A percentile compares a stretch with the other conserved stretches of the same genome.
These are phyloP conservation scores for Tylopilus felleus DNA, from an alignment of 768 basidiomycete species.

Conservation along the genomic window DNA sequence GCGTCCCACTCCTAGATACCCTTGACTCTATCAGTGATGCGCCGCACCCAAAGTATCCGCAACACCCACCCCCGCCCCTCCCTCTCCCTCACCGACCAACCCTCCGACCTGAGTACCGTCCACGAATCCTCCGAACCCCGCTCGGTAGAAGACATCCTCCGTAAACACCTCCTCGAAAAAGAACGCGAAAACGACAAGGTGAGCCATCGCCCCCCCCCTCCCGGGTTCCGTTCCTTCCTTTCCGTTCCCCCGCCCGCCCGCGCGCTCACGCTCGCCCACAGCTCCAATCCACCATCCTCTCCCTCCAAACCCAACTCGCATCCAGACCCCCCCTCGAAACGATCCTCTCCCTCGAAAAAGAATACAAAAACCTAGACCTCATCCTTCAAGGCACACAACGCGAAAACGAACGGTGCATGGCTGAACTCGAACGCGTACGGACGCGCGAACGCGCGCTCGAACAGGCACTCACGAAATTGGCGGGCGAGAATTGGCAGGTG, in stretches of 20 bases:
- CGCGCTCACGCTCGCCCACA: slow-evolving; percentile 19
- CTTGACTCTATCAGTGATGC: slow-evolving; percentile 40
- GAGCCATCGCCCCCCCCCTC: not conserved
- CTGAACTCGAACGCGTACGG: slow-evolving; percentile 67
- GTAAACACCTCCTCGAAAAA: slow-evolving; percentile 62
- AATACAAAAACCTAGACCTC: slow-evolving; percentile 72
- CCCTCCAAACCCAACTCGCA: slow-evolving; percentile 62
- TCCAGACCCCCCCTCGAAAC: slow-evolving; percentile 66
- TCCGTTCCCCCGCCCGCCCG: not conserved
- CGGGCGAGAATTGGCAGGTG: slow-evolving; percentile 84
- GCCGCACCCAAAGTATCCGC: slow-evolving; percentile 62
- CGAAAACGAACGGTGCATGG: slow-evolving; percentile 85
- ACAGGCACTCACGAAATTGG: slow-evolving; percentile 62
- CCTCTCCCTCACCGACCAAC: slow-evolving; percentile 17
- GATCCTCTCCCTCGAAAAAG: slow-evolving; percentile 64
- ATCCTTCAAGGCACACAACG: slow-evolving; percentile 76
- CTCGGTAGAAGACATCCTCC: slow-evolving; percentile 50
- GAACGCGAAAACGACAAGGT: slow-evolving; percentile 73
- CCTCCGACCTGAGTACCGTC: slow-evolving; percentile 60
- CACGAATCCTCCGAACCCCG: slow-evolving; percentile 56
- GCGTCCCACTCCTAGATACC: no score
- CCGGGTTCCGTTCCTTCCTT: no score
- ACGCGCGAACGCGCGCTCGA: slow-evolving; percentile 77
- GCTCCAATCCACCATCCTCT: slow-evolving; percentile 61
- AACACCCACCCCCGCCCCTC: slow-evolving; percentile 48